Percentiles rank a stretch among this genome's conserved stretches.
Evolutionary conservation across 495 filamentous ascomycete species (phyloP).

Genomic region (Trichoderma parareesei): DNA sequence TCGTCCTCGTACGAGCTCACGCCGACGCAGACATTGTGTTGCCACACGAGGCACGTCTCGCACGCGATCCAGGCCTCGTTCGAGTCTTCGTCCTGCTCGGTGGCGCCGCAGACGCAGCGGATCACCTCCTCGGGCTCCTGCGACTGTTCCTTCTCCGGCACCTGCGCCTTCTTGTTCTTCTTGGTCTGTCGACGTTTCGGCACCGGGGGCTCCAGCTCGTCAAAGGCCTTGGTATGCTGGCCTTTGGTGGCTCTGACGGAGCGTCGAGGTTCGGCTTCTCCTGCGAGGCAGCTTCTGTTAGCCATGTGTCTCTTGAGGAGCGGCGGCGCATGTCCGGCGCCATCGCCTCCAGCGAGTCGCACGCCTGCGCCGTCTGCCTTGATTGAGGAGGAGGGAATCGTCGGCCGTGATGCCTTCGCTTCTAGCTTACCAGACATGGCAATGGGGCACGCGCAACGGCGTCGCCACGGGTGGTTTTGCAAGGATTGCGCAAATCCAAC

Average conservation of each 20-base stretch:
- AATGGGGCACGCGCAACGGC: slow-evolving; percentile 5
- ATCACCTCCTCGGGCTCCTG: slow-evolving; percentile 63
- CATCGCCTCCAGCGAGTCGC: neutral
- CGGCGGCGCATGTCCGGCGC: neutral
- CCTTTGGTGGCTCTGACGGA: slow-evolving; percentile 94
- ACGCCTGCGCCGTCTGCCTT: neutral
- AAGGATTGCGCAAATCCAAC: neutral
- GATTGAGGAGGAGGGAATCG: neutral
- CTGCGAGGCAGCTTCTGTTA: neutral
- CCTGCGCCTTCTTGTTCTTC: slow-evolving; percentile 47
- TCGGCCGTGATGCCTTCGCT: neutral
- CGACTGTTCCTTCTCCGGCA: slow-evolving; percentile 53
- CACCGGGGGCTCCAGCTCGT: slow-evolving; percentile 60
- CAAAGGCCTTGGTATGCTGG: slow-evolving; percentile 78
- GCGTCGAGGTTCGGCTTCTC: slow-evolving; percentile 74
- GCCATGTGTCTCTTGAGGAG: neutral
- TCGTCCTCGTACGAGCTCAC: slow-evolving; percentile 67
- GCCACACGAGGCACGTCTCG: slow-evolving; percentile 86
- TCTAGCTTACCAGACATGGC: slow-evolving; percentile 8
- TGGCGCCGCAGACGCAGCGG: slow-evolving; percentile 86
- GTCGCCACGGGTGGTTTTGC: neutral
- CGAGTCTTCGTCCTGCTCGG: slow-evolving; percentile 73
- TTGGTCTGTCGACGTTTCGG: slow-evolving; percentile 52
- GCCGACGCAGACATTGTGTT: slow-evolving; percentile 94
- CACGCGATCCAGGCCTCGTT: slow-evolving; percentile 85